A percentile compares a stretch with the other conserved stretches of the same genome.
These are phyloP conservation scores for Nakazawaea wickerhamii DNA, from an alignment of 805 yeast species.

Conservation along the genomic window DNA sequence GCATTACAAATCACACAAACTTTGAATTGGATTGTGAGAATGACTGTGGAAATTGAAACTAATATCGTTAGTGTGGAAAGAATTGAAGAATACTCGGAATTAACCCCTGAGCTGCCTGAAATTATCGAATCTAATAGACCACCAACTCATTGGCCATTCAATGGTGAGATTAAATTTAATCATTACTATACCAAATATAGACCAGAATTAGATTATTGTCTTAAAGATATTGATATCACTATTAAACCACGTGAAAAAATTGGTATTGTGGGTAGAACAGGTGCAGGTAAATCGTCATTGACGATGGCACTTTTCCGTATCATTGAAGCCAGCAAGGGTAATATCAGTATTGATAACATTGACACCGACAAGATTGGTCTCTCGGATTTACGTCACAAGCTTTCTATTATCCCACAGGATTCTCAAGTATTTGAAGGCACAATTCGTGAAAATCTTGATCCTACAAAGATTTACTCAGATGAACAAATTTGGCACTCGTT, in stretches of 20 bases:
- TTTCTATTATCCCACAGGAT: constrained; percentile 79
- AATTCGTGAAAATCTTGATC: constrained; percentile 72
- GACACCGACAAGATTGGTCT: constrained; percentile 56
- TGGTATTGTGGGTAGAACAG: constrained; percentile 87
- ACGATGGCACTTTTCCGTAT: constrained; percentile 71
- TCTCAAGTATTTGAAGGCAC: constrained; percentile 79
- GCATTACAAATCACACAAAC: constrained; percentile 82
- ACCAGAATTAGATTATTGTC: constrained; percentile 61
- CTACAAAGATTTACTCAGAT: constrained; percentile 54
- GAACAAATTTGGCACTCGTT: constrained; percentile 66
- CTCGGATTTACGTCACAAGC: constrained; percentile 57
- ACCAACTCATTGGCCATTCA: constrained; percentile 53
- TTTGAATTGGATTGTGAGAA: constrained; percentile 86
- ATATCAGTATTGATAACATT: constrained; percentile 59
- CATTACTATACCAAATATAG: constrained; percentile 70
- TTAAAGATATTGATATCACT: constrained; percentile 50
- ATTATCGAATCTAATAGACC: constrained; percentile 61
- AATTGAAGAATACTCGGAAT: constrained; percentile 68
- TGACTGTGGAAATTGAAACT: constrained; percentile 92
- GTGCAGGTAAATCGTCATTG: constrained; percentile 78
- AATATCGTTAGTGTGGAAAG: constrained; percentile 90
- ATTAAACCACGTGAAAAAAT: constrained; percentile 68
- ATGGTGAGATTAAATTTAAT: constrained; percentile 54
- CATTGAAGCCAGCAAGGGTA: constrained; percentile 62
- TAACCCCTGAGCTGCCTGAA: constrained; percentile 71